Conservation (phyloP, 2,329 filamentous ascomycete species). For the Tolypocladium capitatum region DNA sequence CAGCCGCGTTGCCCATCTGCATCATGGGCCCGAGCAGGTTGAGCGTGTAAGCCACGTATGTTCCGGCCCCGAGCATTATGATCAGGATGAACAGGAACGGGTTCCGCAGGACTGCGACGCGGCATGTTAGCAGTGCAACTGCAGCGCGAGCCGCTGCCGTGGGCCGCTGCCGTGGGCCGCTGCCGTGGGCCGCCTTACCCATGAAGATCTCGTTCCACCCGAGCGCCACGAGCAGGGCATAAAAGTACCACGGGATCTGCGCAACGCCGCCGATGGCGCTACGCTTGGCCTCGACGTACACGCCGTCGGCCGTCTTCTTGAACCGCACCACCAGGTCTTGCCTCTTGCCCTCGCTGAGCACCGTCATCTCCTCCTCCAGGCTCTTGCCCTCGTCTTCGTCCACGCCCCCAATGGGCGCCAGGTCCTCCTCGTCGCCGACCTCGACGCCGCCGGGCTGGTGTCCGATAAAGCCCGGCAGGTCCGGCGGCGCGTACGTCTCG, state of each 20-base stretch:
- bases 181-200: conserved; percentile 62
- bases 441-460: conserved; percentile 60
- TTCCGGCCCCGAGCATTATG: conserved; percentile 59
- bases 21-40: conserved; percentile 94
- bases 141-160: too few relatives aligned
- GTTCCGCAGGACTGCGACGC: conserved; percentile 66
- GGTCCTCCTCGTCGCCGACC: conserved; percentile 77
- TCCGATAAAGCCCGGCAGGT: conserved; percentile 77
- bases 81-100: conserved; percentile 86
- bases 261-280: conserved; percentile 92
- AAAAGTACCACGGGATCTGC: conserved; percentile 91
- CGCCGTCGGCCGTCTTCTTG: conserved; percentile 95
- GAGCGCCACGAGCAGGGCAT: conserved; percentile 71
- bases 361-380: conserved; percentile 88
- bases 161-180: too few relatives aligned
- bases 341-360: conserved; percentile 80
- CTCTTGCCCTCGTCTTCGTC: conserved; percentile 93
- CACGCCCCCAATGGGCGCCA: conserved; percentile 78
- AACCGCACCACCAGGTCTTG: conserved; percentile 88
- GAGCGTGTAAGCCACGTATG: conserved; percentile 83
- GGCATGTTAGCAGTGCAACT: neutral
- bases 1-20: conserved; percentile 86
- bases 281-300: conserved; percentile 95
- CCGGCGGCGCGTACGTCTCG: conserved; percentile 61
- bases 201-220: conserved; percentile 99